Evolutionary conservation across 2,329 filamentous ascomycete genomes (phyloP), one percentile per base, ranked within the genome.

Genomic region (Sarocladiaceae sp.): DNA sequence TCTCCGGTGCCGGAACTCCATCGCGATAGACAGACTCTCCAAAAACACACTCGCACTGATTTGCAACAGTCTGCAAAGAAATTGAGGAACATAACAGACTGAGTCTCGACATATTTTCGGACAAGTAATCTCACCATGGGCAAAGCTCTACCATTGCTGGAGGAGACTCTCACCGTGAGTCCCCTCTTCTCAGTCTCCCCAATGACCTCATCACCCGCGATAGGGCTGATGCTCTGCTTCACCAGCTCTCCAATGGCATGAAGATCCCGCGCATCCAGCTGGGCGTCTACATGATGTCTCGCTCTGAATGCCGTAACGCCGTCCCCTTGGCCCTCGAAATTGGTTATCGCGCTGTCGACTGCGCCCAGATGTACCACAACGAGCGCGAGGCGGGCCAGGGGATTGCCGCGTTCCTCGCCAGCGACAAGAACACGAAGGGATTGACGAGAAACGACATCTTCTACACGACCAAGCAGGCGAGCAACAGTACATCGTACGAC

Each of bases 391-490:
- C 82, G 12, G 86, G 85, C 1, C 65, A 70, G 24, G 82, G 83
- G 7, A 83, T 93, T 49, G 59, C 60, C 3, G 64, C 70, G 16
- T 85, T 76, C 52, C 63, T 86, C 3, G 55, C 62, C 29, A 65
- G 67, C 43, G 56, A 54, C 3, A 63, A 66, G 11, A 78, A 78
- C 50, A 65, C 61, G 0, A 54, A 67, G 0, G 70, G 67, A 0
- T 59, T 88, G 21, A 43, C 26, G 4, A 75, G 87, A 4, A 75
- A 82, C 46, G 80, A 90, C 55, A 69, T 93, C 44, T 87, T 87
- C 62, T 90, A 87, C 60, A 93, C 87, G 1, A 84, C 82, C 27
- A 94, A 93, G 66, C 72, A 93, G 12, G 80, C 79, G 1, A 79
- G 73, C 47, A 86, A 82, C 57, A 67, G 66, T 53, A 70, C 70